Evolutionary conservation across 2,329 filamentous ascomycete species (phyloP).

Genomic region (Aspergillus pseudotamarii): DNA sequence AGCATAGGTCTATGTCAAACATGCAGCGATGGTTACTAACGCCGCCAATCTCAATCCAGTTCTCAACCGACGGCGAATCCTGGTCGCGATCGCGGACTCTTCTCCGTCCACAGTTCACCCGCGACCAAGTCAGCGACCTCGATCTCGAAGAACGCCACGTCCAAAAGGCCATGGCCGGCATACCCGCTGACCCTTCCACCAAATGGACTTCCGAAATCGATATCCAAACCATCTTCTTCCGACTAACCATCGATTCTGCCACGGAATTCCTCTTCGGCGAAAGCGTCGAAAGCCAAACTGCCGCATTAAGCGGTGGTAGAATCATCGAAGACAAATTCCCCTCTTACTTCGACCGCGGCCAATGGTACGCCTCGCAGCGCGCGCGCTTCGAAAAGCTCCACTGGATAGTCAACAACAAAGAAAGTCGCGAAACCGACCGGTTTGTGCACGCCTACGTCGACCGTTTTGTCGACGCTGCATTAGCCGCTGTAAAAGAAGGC

Average conservation of each 20-base stretch:
- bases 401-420: conserved; percentile 26
- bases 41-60: conserved; percentile 21
- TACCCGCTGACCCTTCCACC: conserved; percentile 58
- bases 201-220: conserved; percentile 60
- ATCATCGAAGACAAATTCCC: conserved; percentile 48
- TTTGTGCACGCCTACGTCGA: conserved; percentile 26
- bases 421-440: conserved; percentile 14
- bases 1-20: neutral
- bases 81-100: conserved; percentile 83
- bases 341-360: conserved; percentile 37
- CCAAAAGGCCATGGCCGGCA: conserved; percentile 69
- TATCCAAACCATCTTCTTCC: conserved; percentile 76
- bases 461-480: conserved; percentile 25
- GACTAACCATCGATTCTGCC: conserved; percentile 81
- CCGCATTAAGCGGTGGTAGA: conserved; percentile 30
- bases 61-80: conserved; percentile 71
- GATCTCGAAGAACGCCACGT: conserved; percentile 80
- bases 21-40: neutral
- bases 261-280: conserved; percentile 85
- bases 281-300: conserved; percentile 63
- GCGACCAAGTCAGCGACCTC: conserved; percentile 80
- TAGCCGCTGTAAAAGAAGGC: conserved; percentile 14
- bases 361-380: conserved; percentile 33
- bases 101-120: conserved; percentile 83
- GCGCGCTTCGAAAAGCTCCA: conserved; percentile 25